Evolutionary conservation across 73 alveolate species (phyloP).

Genomic region (Blepharisma stoltei): DNA sequence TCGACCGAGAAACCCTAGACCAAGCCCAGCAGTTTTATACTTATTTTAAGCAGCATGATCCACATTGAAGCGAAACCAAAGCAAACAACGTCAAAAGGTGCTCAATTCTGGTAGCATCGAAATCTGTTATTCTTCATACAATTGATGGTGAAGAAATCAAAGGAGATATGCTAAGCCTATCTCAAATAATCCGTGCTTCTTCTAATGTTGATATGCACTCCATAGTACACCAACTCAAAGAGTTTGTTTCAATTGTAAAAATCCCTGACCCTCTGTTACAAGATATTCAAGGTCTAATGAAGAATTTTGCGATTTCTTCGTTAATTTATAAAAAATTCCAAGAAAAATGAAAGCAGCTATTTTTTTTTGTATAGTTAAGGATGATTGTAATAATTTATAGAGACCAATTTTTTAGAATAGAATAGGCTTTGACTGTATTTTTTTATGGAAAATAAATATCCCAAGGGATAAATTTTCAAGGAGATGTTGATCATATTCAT

Average conservation of each 20-base stretch:
- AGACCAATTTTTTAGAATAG: too few species aligned
- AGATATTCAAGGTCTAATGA: background rate
- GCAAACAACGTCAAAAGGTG: background rate
- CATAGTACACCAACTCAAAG: background rate
- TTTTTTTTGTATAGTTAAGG: too few species aligned
- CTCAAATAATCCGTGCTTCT: background rate
- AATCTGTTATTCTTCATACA: background rate
- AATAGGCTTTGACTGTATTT: too few species aligned
- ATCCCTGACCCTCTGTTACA: background rate
- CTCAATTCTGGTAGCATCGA: background rate
- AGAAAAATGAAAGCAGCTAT: background rate
- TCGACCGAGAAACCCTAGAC: background rate
- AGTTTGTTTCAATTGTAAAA: background rate
- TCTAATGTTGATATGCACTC: background rate
- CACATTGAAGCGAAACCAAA: background rate
- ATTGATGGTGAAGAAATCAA: slow-evolving; percentile 11
- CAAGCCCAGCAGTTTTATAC: background rate
- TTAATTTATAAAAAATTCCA: background rate
- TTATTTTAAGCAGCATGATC: background rate
- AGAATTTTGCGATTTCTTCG: background rate
- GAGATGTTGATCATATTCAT: background rate
- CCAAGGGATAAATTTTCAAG: background rate
- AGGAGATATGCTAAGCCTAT: background rate
- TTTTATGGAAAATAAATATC: too few species aligned
- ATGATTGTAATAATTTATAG: too few species aligned